Evolutionary conservation across 179 eudicot species (phyloP).

Genomic region (Silene coronaria): DNA sequence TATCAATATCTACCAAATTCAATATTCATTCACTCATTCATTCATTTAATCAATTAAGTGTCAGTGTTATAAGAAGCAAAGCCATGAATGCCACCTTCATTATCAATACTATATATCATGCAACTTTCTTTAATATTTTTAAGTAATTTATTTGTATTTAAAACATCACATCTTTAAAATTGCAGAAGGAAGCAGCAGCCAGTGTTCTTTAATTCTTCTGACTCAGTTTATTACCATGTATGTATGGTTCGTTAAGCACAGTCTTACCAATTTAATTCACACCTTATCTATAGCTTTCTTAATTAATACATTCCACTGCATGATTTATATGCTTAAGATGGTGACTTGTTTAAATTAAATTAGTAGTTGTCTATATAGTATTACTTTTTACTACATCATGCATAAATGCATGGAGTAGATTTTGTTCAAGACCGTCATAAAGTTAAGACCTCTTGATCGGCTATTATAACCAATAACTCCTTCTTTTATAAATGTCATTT

Average conservation of each 20-base stretch:
- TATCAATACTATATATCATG: constrained; percentile 19
- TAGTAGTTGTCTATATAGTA: constrained; percentile 1
- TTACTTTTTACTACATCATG: constrained; percentile 14
- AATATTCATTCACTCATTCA: constrained; percentile 32
- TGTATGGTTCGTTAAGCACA: constrained; percentile 17
- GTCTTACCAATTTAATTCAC: background rate
- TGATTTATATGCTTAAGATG: constrained; percentile 17
- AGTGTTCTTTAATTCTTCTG: constrained; percentile 12
- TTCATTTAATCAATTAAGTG: constrained; percentile 20
- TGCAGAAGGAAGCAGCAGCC: constrained; percentile 10
- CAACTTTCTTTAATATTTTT: constrained; percentile 14
- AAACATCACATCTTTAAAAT: background rate
- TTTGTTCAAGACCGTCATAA: background rate
- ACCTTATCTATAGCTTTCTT: background rate
- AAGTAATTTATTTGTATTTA: background rate
- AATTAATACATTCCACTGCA: constrained; percentile 11
- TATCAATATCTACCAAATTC: constrained; percentile 9
- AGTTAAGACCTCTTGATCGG: no score
- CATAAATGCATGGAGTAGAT: constrained; percentile 5
- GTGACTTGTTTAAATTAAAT: constrained; percentile 20
- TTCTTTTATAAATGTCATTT: no score
- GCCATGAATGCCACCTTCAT: constrained; percentile 36
- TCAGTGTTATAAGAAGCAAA: constrained; percentile 31
- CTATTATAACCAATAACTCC: no score
- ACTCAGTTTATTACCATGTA: constrained; percentile 18